A percentile compares a stretch with the other conserved stretches of the same genome.
Evolutionary conservation across 768 basidiomycete genomes (phyloP).

Genomic region (Daedaleopsis sinensis): DNA sequence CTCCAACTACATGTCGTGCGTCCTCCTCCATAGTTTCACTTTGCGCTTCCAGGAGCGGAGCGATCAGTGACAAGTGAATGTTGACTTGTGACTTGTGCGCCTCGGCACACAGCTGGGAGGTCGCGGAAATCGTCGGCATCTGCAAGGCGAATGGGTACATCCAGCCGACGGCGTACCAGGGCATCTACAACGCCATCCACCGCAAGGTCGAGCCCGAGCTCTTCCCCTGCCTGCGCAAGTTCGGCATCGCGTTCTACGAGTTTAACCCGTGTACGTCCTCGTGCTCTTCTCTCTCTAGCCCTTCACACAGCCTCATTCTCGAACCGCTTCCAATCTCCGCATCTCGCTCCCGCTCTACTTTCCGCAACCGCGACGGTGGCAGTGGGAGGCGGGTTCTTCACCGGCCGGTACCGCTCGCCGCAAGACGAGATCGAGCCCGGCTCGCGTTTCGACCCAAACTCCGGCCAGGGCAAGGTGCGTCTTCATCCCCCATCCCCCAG

Average conservation of each 20-base stretch:
- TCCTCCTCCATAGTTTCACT: conserved; percentile 13
- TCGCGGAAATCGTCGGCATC: conserved; percentile 46
- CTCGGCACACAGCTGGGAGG: conserved; percentile 37
- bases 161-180: conserved; percentile 52
- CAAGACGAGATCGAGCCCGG: conserved; percentile 49
- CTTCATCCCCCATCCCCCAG: background rate
- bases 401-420: conserved; percentile 38
- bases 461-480: conserved; percentile 49
- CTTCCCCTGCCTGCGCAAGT: conserved; percentile 46
- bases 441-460: conserved; percentile 57
- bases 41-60: background rate
- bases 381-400: conserved; percentile 45
- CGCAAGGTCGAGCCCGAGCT: conserved; percentile 40
- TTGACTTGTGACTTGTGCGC: background rate
- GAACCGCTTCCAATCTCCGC: too few species aligned
- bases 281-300: too few species aligned
- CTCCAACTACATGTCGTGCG: conserved; percentile 47
- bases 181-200: conserved; percentile 48
- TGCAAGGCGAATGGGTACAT: conserved; percentile 49
- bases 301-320: too few species aligned
- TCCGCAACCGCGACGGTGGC: background rate
- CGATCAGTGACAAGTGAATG: too few species aligned
- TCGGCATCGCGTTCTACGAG: conserved; percentile 43
- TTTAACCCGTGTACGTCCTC: conserved; percentile 43
- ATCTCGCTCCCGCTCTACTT: too few species aligned